Percentiles rank a stretch among this genome's conserved stretches.
Conservation (phyloP, 352 stramenopile genomes). For the Globisporangium nunn region DNA sequence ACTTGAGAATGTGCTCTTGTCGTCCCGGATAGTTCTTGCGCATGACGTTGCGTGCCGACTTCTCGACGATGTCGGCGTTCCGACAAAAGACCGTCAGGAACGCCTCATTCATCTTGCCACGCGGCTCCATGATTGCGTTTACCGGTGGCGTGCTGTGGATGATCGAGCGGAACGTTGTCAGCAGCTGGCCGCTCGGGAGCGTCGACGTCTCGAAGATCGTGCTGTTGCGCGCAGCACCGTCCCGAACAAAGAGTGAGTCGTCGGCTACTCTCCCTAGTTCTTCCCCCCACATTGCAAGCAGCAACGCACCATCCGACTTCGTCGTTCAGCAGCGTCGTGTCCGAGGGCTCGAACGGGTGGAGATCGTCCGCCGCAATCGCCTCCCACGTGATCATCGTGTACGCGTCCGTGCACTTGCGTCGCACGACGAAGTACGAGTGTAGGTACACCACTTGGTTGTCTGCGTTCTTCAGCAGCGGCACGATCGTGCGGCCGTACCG, state of each 20-base stretch:
- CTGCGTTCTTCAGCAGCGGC: constrained; percentile 54
- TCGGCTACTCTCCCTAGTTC: too few relatives aligned
- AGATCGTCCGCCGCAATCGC: constrained; percentile 59
- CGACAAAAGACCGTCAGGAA: constrained; percentile 77
- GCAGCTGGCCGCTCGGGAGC: constrained; percentile 35
- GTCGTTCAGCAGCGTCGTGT: constrained; percentile 62
- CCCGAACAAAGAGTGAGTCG: constrained; percentile 1
- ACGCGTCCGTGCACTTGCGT: constrained; percentile 46
- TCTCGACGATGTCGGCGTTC: constrained; percentile 65
- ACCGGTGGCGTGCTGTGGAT: constrained; percentile 66
- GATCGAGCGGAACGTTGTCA: constrained; percentile 56
- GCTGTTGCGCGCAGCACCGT: constrained; percentile 16
- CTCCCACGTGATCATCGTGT: constrained; percentile 63
- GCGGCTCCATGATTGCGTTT: constrained; percentile 54
- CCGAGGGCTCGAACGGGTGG: constrained; percentile 49
- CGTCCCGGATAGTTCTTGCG: constrained; percentile 42
- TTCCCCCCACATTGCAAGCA: background rate
- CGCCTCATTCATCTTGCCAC: constrained; percentile 64
- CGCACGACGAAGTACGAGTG: constrained; percentile 75
- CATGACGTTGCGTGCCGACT: constrained; percentile 50
- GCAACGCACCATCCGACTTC: constrained; percentile 66
- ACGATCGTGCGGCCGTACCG: constrained; percentile 72
- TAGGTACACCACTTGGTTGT: constrained; percentile 62
- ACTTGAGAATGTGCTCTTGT: constrained; percentile 3
- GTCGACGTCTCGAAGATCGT: constrained; percentile 60